Base-by-base conservation (phyloP, 73 alveolate species). In the Stentor roeselii region DNA sequence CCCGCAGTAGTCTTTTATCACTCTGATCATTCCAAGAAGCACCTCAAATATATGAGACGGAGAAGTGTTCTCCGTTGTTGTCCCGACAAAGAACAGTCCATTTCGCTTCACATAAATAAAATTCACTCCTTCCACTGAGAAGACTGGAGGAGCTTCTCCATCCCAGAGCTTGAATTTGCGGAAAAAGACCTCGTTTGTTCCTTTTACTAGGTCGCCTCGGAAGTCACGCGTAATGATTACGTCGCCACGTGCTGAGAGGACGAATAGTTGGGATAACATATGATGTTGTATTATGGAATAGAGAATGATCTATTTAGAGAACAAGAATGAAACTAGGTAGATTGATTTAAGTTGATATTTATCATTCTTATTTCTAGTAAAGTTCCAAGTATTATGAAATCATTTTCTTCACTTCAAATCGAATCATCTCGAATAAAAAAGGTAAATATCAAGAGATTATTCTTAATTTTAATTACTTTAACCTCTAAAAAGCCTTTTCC, bases 131-230 rank as follows among this genome's bases (percentile, higher is more conserved):
- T 91, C 96, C 34, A 86, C 89, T 38, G n/a, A 27, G 76, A 91
- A 91, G 78, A 88, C 83, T n/a, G 96, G 96, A 40, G 96, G 94
- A 21, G 96, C 85, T 39, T 85, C 92, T 34, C 92, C 96, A 59
- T 91, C 74, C 92, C 92, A 89, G 42, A 88, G 83, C 60, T 88
- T 91, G 36, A 60, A 92, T 82, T 88, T 87, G 59, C 96, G 84
- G 78, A 91, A 91, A 83, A 91, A 91, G 3, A 89, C 76, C 74
- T 90, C 94, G 42, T 77, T 76, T 6, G 89, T 87, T 58, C 41
- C 88, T 76, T 88, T 83, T n/a, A 82, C 80, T 30, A 89, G 82
- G 58, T 91, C 96, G 15, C 83, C 82, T 88, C 96, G 38, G 42
- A 67, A 30, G 38, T 30, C 82, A 2, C 42, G 82, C 3, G 87